phyloP scores from a whole-genome alignment of 257 asterid species.

The Lantana camara region DNA sequence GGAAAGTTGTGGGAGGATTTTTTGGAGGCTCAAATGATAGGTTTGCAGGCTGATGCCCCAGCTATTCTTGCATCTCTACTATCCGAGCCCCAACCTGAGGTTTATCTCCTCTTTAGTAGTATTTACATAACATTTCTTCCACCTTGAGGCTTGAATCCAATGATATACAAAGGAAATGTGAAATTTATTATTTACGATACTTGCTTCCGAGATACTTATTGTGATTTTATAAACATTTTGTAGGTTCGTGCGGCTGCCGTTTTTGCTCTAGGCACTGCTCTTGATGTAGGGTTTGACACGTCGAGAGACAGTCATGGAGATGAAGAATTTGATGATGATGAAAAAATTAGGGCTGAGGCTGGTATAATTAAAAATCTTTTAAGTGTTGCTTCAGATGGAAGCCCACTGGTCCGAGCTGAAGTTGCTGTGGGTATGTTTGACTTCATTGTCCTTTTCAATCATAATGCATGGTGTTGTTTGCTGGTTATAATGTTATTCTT shows the following conservation, averaged over 20 bases:
- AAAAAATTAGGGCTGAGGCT: conserved; percentile 80
- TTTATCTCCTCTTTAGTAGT: conserved; percentile 28
- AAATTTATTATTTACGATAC: not conserved
- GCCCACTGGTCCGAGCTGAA: conserved; percentile 98
- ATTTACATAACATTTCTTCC: not conserved
- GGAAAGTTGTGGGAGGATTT: conserved; percentile 98
- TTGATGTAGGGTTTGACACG: conserved; percentile 80
- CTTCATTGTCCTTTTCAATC: conserved; percentile 17
- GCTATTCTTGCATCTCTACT: conserved; percentile 81
- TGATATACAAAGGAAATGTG: not conserved
- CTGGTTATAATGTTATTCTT: not conserved
- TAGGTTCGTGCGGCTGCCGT: conserved; percentile 98
- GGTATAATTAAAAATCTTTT: conserved; percentile 71
- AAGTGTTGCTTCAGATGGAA: conserved; percentile 88
- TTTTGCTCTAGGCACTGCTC: conserved; percentile 84
- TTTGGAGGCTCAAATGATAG: conserved; percentile 79
- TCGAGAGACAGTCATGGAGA: conserved; percentile 83
- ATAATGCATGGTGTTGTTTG: conserved; percentile 14
- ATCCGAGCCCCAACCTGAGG: conserved; percentile 99
- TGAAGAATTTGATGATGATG: conserved; percentile 88
- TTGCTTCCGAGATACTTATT: conserved; percentile 1
- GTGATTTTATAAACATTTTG: conserved; percentile 23
- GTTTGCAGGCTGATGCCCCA: conserved; percentile 88
- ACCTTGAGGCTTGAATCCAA: not conserved
- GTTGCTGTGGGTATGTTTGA: conserved; percentile 86